Percentiles rank a stretch among this genome's conserved stretches.
Evolutionary conservation across 139 green algal species (phyloP).

Genomic region (Coccomyxa sp.): DNA sequence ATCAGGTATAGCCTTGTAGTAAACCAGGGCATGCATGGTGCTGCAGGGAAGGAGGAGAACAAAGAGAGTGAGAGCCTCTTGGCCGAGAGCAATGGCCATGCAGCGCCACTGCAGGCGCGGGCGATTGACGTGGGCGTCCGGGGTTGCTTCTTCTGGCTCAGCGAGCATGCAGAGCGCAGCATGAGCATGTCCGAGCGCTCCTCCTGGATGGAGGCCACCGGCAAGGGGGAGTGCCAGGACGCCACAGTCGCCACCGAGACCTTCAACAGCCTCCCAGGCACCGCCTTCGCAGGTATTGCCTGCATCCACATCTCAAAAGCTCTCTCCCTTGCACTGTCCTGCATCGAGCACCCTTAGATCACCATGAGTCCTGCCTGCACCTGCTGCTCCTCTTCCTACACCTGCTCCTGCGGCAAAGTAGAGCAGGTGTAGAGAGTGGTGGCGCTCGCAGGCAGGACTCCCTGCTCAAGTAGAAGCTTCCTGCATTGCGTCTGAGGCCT

Average conservation of each 20-base stretch:
- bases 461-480: not conserved
- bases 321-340: not conserved
- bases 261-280: not conserved
- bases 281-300: constrained; percentile 7
- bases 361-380: not conserved
- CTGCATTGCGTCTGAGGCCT: too few species aligned
- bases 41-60: too few species aligned
- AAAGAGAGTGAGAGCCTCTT: too few species aligned
- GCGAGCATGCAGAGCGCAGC: not conserved
- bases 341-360: too few species aligned
- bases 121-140: not conserved
- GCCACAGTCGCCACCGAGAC: not conserved
- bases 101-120: not conserved
- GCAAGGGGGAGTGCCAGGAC: constrained; percentile 12
- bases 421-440: not conserved
- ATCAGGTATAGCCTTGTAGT: too few species aligned
- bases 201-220: not conserved
- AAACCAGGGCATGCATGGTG: too few species aligned
- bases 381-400: not conserved
- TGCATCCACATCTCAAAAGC: not conserved
- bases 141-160: not conserved
- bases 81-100: too few species aligned
- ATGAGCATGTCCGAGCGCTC: not conserved
- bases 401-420: not conserved
- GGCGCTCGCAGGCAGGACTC: not conserved